Base-by-base conservation (phyloP, 2,329 filamentous ascomycete genomes). In the Stachybotrys chlorohalonatus region DNA sequence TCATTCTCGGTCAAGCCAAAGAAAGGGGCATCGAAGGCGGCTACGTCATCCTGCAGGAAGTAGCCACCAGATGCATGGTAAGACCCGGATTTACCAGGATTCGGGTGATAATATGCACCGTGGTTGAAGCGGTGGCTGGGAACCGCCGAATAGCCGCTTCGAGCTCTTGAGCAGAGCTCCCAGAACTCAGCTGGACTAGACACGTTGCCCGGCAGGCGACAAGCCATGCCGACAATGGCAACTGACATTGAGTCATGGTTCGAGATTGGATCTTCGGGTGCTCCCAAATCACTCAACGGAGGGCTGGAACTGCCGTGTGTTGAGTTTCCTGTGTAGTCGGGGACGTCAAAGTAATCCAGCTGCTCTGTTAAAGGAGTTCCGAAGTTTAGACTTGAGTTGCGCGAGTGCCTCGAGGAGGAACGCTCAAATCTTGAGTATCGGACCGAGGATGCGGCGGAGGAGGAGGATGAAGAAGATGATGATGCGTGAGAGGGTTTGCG, bases 151-250 rank as follows among this genome's bases (percentile, higher is more conserved):
- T 65, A 68, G 3, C 72, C 66, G 49, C 69, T 71, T 13, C 66
- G 61, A 7, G 66, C 69, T 2, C 63, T 50, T 1, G 56, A 54
- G 7, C 64, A 61, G 31, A 70, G 59, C 24, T 70, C 63, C 70
- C 71, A 74, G 7, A 74, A 62, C 53, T 66, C 66, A 1, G 68
- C 67, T 1, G 70, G 69, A 9, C 62, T 66, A 13, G 59, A 64
- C 0, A 66, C 62, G 17, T 59, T 63, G 1, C 71, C 72, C 0
- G 73, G 67, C 16, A 74, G 70, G 39, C 72, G 67, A 56, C 70
- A 72, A 3, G 62, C 71, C 47, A 60, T 70, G 39, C 73, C 73
- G 47, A 75, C 62, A 32, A 75, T 64, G n/a, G 72, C 73, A 55
- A 32, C 36, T 17, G 61, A 65, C 5, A 16, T 16, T 30, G 47